These are phyloP conservation scores for Aspergillus heteromorphus DNA, from an alignment of 495 filamentous ascomycete genomes.

Conservation along the genomic window DNA sequence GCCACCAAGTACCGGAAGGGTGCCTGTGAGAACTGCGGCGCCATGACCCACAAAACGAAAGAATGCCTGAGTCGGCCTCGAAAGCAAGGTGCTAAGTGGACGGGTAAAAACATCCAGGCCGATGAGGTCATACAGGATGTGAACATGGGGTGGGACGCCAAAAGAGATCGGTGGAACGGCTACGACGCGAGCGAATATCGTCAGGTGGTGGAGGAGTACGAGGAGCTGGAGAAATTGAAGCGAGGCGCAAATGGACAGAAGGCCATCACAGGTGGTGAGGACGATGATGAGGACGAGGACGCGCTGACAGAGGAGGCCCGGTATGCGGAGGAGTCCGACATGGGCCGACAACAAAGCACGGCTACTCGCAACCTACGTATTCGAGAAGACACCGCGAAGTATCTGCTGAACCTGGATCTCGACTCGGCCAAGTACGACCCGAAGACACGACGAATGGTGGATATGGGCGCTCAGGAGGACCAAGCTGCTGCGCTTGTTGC, in stretches of 20 bases:
- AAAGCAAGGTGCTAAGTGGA: constrained; percentile 88
- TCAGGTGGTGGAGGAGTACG: constrained; percentile 79
- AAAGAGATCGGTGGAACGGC: constrained; percentile 94
- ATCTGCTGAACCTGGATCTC: constrained; percentile 86
- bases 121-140: constrained; percentile 86
- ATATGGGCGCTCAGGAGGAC: constrained; percentile 76
- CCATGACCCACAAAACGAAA: constrained; percentile 91
- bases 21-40: constrained; percentile 96
- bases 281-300: constrained; percentile 46
- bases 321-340: constrained; percentile 95
- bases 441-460: constrained; percentile 92
- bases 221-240: constrained; percentile 79
- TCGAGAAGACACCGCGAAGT: constrained; percentile 97
- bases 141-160: constrained; percentile 92
- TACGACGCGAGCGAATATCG: constrained; percentile 87
- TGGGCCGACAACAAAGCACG: constrained; percentile 85
- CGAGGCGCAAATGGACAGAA: constrained; percentile 40
- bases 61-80: constrained; percentile 87
- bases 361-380: constrained; percentile 86
- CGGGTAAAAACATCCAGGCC: constrained; percentile 85
- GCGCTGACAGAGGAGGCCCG: constrained; percentile 60
- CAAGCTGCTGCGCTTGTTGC: constrained; percentile 82
- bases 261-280: constrained; percentile 43
- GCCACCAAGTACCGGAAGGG: constrained; percentile 97
- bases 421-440: constrained; percentile 98